Percentiles rank a stretch among this genome's conserved stretches.
These are phyloP conservation scores for Debaryomyces nepalensis DNA, from an alignment of 1,139 yeast species.

Conservation along the genomic window DNA sequence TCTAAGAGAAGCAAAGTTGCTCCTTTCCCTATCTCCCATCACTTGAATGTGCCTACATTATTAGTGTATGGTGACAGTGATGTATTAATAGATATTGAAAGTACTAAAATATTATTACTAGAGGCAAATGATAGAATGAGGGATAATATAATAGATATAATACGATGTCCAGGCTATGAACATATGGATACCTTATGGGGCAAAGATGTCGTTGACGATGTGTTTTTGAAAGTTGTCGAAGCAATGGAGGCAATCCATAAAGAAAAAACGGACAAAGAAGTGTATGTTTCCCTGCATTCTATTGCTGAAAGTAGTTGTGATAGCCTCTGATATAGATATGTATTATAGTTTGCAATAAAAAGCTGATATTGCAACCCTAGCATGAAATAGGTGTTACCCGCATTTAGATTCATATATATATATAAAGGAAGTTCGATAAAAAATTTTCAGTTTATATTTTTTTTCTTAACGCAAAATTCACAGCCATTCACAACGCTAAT, in stretches of 20 bases:
- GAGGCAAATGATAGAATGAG: slow-evolving; percentile 33
- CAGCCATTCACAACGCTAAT: slow-evolving; percentile 68
- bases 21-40: slow-evolving; percentile 54
- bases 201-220: slow-evolving; percentile 33
- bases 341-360: no score
- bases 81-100: slow-evolving; percentile 45
- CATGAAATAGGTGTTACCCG: slow-evolving; percentile 15
- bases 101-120: slow-evolving; percentile 31
- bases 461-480: slow-evolving; percentile 64
- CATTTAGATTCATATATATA: slow-evolving; percentile 10
- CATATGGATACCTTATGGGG: slow-evolving; percentile 47
- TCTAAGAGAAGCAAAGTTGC: slow-evolving; percentile 54
- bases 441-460: slow-evolving; percentile 20
- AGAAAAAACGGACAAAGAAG: neutral
- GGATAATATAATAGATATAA: slow-evolving; percentile 27
- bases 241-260: slow-evolving; percentile 13
- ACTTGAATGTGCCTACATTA: slow-evolving; percentile 47
- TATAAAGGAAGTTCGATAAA: slow-evolving; percentile 11
- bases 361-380: slow-evolving; percentile 5
- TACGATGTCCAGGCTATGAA: slow-evolving; percentile 34
- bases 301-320: slow-evolving; percentile 3
- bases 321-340: slow-evolving; percentile 1
- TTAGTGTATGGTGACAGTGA: slow-evolving; percentile 47
- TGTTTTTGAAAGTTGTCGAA: slow-evolving; percentile 25
- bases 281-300: neutral